phyloP scores from a whole-genome alignment of 2,329 filamentous ascomycete genomes.

The Alternaria consortialis region DNA sequence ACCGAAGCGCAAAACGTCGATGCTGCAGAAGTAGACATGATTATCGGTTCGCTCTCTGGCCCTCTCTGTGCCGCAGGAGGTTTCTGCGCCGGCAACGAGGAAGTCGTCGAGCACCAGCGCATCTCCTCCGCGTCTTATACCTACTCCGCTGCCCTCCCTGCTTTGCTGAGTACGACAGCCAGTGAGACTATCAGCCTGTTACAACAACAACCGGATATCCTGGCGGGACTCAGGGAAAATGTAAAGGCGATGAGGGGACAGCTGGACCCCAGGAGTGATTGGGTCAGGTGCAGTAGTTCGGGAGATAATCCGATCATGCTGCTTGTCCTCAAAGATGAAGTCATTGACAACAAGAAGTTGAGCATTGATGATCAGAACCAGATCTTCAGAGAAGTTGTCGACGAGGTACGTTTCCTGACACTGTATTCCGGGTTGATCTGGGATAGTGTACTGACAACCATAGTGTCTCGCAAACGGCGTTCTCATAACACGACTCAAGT shows the following conservation, averaged over 20 bases:
- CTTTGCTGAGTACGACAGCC: conserved; percentile 92
- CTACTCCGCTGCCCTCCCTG: conserved; percentile 92
- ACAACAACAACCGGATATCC: conserved; percentile 84
- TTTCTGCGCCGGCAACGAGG: conserved; percentile 90
- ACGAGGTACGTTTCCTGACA: conserved; percentile 74
- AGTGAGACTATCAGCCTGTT: conserved; percentile 88
- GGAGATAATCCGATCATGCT: conserved; percentile 88
- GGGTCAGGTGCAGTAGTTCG: conserved; percentile 83
- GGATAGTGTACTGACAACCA: conserved; percentile 19
- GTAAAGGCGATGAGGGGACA: conserved; percentile 85
- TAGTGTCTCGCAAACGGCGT: conserved; percentile 88
- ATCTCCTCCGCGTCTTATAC: conserved; percentile 93
- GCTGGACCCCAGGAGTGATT: conserved; percentile 91
- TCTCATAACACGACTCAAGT: conserved; percentile 86
- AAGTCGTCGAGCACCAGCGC: conserved; percentile 95
- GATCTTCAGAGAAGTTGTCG: conserved; percentile 88
- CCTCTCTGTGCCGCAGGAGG: conserved; percentile 91
- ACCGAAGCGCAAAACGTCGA: conserved; percentile 98
- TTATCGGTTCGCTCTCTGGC: conserved; percentile 89
- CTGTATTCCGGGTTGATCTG: neutral
- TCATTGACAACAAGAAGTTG: conserved; percentile 75
- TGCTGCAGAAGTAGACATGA: conserved; percentile 93
- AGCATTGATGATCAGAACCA: conserved; percentile 80
- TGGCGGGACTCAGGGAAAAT: conserved; percentile 82
- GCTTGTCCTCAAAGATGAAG: conserved; percentile 82